Evolutionary conservation across 257 asterid genomes (phyloP).

Genomic region (Primulina huaijiensis): DNA sequence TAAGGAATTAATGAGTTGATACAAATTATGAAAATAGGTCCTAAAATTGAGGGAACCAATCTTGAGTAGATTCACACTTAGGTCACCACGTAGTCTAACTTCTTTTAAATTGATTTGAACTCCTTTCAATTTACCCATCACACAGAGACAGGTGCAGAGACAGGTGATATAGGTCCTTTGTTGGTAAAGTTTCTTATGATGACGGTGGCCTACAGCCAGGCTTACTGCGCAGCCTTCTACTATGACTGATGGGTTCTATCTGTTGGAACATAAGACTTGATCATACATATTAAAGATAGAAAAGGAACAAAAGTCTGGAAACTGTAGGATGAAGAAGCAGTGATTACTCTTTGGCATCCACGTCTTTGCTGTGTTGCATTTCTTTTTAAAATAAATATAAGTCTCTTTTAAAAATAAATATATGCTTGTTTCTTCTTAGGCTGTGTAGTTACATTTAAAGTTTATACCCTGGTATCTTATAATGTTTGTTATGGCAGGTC

Average conservation of each 20-base stretch:
- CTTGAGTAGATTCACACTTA: too few relatives aligned
- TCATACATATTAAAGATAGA: neutral
- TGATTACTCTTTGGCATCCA: slow-evolving; percentile 5
- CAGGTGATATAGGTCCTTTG: neutral
- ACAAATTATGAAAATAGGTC: too few relatives aligned
- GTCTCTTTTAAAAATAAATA: too few relatives aligned
- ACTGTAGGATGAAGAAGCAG: slow-evolving; percentile 3
- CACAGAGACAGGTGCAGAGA: neutral
- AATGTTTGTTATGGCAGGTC: neutral
- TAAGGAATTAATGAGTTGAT: too few relatives aligned
- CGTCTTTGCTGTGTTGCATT: neutral
- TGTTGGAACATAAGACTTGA: neutral
- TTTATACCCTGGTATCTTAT: too few relatives aligned
- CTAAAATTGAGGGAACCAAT: too few relatives aligned
- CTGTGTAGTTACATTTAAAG: too few relatives aligned
- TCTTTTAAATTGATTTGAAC: too few relatives aligned
- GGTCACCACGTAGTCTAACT: too few relatives aligned
- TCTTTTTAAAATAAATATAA: too few relatives aligned
- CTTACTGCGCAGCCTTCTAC: neutral
- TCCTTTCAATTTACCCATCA: too few relatives aligned
- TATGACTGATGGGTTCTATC: neutral
- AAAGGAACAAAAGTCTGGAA: neutral
- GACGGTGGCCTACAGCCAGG: neutral
- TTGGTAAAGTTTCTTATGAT: neutral
- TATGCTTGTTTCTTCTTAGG: too few relatives aligned